These are phyloP conservation scores for Debaryomyces singareniensis DNA, from an alignment of 1,139 yeast genomes.

Conservation along the genomic window DNA sequence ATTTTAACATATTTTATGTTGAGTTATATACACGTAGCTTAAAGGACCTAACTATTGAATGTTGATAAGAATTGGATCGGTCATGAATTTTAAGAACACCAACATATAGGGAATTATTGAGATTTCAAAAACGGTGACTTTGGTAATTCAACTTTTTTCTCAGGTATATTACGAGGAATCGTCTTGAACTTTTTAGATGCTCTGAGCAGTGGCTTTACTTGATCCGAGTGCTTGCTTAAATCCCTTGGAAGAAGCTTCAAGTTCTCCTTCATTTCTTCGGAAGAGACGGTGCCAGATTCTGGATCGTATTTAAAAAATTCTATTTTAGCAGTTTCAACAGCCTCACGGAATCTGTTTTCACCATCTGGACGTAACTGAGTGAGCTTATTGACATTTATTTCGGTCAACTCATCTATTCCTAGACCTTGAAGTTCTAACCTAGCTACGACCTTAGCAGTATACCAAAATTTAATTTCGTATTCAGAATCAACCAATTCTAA, in stretches of 20 bases:
- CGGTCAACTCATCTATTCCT: conserved; percentile 56
- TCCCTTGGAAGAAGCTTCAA: conserved; percentile 29
- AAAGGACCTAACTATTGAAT: too few species aligned
- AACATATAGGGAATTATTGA: too few species aligned
- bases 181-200: conserved; percentile 33
- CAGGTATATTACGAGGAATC: conserved; percentile 20
- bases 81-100: too few species aligned
- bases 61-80: too few species aligned
- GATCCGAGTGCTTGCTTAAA: conserved; percentile 15
- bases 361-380: conserved; percentile 44
- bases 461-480: conserved; percentile 71
- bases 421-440: conserved; percentile 63
- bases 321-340: conserved; percentile 60
- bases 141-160: conserved; percentile 20
- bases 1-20: too few species aligned
- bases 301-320: conserved; percentile 43
- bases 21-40: too few species aligned
- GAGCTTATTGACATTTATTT: conserved; percentile 50
- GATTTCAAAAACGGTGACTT: conserved; percentile 34
- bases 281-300: conserved; percentile 19
- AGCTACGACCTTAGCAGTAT: conserved; percentile 75
- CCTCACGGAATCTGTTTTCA: conserved; percentile 45
- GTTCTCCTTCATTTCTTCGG: conserved; percentile 18
- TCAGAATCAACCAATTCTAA: conserved; percentile 77
- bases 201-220: conserved; percentile 20